A percentile compares a stretch with the other conserved stretches of the same genome.
phyloP scores from a whole-genome alignment of 2,329 filamentous ascomycete species.

The Arthroderma sp. region DNA sequence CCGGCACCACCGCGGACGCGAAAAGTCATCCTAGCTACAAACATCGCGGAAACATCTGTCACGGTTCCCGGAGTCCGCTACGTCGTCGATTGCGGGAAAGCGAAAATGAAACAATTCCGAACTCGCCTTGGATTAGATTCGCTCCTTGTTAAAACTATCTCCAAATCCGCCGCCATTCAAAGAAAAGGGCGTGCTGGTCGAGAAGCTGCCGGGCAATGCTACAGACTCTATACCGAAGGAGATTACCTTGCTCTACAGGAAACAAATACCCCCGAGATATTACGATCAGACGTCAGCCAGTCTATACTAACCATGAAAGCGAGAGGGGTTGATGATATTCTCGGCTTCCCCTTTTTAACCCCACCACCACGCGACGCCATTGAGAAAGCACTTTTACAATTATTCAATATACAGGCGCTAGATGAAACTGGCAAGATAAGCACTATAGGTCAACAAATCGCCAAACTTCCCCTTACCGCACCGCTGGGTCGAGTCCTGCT shows the following conservation, averaged over 20 bases:
- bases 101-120: conserved; percentile 86
- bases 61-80: conserved; percentile 87
- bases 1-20: conserved; percentile 61
- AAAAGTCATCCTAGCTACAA: conserved; percentile 85
- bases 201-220: conserved; percentile 84
- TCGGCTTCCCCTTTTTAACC: conserved; percentile 75
- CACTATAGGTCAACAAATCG: conserved; percentile 59
- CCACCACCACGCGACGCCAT: conserved; percentile 63
- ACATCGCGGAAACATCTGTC: conserved; percentile 97
- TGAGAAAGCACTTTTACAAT: conserved; percentile 66
- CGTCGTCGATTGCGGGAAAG: conserved; percentile 86
- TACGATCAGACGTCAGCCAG: conserved; percentile 76
- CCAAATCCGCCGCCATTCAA: conserved; percentile 84
- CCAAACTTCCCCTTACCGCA: conserved; percentile 69
- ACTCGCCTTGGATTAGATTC: conserved; percentile 78
- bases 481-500: conserved; percentile 71
- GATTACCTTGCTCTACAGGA: conserved; percentile 58
- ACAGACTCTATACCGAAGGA: conserved; percentile 70
- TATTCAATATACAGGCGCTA: conserved; percentile 67
- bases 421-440: conserved; percentile 62
- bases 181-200: conserved; percentile 82
- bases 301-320: conserved; percentile 90
- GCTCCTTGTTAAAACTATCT: conserved; percentile 78
- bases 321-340: conserved; percentile 67
- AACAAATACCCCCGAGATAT: conserved; percentile 72